Percentiles rank a stretch among this genome's conserved stretches.
phyloP scores from a whole-genome alignment of 1,139 yeast species.

The Kazachstania sp. region DNA sequence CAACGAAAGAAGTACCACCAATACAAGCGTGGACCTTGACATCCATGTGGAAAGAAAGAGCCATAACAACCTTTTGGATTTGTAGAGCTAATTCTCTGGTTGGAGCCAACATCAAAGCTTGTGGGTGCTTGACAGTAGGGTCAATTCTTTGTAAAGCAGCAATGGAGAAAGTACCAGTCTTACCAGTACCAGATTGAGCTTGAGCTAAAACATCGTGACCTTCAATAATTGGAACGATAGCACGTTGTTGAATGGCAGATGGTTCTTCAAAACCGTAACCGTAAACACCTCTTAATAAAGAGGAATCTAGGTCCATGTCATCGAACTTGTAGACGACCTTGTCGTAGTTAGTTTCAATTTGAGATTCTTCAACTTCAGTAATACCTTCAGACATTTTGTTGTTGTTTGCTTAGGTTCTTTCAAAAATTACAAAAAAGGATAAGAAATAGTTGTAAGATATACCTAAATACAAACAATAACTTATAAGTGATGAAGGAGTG shows the following conservation, averaged over 20 bases:
- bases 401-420: constrained; percentile 1
- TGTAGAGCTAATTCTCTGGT: constrained; percentile 98
- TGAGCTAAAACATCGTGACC: constrained; percentile 97
- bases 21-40: constrained; percentile 96
- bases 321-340: constrained; percentile 86
- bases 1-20: constrained; percentile 92
- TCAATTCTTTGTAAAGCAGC: constrained; percentile 93
- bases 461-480: no score
- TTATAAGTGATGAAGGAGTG: no score
- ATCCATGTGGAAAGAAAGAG: constrained; percentile 88
- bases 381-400: constrained; percentile 46
- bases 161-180: constrained; percentile 97
- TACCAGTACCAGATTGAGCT: constrained; percentile 99
- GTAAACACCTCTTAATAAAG: constrained; percentile 77
- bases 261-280: constrained; percentile 98
- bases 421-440: not conserved
- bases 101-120: constrained; percentile 94
- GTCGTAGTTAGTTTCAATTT: constrained; percentile 95
- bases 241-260: constrained; percentile 97
- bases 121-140: constrained; percentile 57
- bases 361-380: constrained; percentile 73
- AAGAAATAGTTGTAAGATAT: not conserved
- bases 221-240: constrained; percentile 91
- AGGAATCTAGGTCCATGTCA: constrained; percentile 75
- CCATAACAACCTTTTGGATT: constrained; percentile 92